A percentile compares a stretch with the other conserved stretches of the same genome.
Conservation (phyloP, 345 rosid species). For the Moringa oleifera region DNA sequence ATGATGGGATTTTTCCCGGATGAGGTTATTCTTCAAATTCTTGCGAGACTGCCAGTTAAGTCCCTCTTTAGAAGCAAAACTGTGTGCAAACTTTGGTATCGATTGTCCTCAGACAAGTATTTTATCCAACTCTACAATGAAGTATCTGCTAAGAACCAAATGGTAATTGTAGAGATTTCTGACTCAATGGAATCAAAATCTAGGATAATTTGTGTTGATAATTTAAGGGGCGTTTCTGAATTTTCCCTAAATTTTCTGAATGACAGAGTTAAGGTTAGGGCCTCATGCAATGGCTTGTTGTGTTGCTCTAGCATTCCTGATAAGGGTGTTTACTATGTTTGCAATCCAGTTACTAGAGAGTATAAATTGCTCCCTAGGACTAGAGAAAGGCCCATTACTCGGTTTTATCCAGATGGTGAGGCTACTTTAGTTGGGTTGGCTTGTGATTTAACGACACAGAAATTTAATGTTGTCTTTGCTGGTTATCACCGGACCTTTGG, state of each 20-base stretch:
- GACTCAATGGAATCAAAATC: conserved; percentile 44
- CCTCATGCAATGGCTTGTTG: conserved; percentile 78
- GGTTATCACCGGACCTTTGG: conserved; percentile 81
- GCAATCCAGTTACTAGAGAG: conserved; percentile 82
- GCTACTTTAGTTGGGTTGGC: conserved; percentile 81
- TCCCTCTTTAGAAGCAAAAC: conserved; percentile 55
- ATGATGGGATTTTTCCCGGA: conserved; percentile 53
- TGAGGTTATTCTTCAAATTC: conserved; percentile 64
- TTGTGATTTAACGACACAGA: conserved; percentile 34
- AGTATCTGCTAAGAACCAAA: conserved; percentile 40
- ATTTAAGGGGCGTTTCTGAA: conserved; percentile 57
- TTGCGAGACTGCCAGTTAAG: conserved; percentile 72
- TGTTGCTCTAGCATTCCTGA: conserved; percentile 85
- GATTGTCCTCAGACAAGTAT: conserved; percentile 51
- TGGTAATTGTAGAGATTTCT: conserved; percentile 58
- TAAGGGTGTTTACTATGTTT: conserved; percentile 74
- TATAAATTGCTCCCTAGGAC: conserved; percentile 54
- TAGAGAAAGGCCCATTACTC: conserved; percentile 60
- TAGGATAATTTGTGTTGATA: conserved; percentile 60
- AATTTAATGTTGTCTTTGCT: conserved; percentile 69
- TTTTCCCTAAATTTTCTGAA: conserved; percentile 63
- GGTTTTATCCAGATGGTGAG: conserved; percentile 81
- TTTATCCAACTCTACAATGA: conserved; percentile 50
- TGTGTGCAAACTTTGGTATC: conserved; percentile 74
- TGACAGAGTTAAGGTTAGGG: conserved; percentile 73